Conservation (phyloP, 306 rosid species). For the Inga oerstediana region DNA sequence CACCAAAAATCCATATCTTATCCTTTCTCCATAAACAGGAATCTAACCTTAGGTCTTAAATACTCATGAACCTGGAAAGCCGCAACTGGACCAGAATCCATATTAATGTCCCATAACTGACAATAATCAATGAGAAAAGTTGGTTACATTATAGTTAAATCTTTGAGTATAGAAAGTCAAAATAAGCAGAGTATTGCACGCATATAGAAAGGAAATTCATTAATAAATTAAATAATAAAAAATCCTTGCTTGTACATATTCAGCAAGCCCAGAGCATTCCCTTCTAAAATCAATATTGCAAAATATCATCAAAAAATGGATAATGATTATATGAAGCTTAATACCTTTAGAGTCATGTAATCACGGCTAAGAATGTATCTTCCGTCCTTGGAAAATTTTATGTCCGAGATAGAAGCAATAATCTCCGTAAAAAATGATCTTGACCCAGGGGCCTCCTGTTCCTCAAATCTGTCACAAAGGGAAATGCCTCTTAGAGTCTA, state of each 20-base stretch:
- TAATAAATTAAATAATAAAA: constrained; percentile 10
- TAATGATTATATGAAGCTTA: constrained; percentile 16
- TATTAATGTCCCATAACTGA: constrained; percentile 99
- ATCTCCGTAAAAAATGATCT: constrained; percentile 98
- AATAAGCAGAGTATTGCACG: constrained; percentile 5
- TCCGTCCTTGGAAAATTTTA: constrained; percentile 89
- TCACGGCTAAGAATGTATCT: constrained; percentile 96
- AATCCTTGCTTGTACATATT: neutral
- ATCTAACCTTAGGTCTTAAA: constrained; percentile 88
- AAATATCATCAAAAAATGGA: constrained; percentile 6
- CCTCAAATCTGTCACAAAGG: constrained; percentile 80
- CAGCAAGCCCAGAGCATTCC: neutral
- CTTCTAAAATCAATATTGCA: neutral
- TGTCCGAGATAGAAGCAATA: constrained; percentile 97
- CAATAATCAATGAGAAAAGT: constrained; percentile 14
- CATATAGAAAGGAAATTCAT: constrained; percentile 12
- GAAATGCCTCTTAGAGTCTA: constrained; percentile 32
- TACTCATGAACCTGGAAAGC: constrained; percentile 98
- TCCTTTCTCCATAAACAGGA: constrained; percentile 17
- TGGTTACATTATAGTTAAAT: neutral
- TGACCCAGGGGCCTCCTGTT: constrained; percentile 91
- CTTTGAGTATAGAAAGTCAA: neutral
- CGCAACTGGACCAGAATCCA: constrained; percentile 96
- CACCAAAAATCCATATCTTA: constrained; percentile 11
- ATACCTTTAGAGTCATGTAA: constrained; percentile 98